Percentiles rank a stretch among this genome's conserved stretches.
phyloP scores from a whole-genome alignment of 2,329 filamentous ascomycete genomes.

The Pyricularia pennisetigena region DNA sequence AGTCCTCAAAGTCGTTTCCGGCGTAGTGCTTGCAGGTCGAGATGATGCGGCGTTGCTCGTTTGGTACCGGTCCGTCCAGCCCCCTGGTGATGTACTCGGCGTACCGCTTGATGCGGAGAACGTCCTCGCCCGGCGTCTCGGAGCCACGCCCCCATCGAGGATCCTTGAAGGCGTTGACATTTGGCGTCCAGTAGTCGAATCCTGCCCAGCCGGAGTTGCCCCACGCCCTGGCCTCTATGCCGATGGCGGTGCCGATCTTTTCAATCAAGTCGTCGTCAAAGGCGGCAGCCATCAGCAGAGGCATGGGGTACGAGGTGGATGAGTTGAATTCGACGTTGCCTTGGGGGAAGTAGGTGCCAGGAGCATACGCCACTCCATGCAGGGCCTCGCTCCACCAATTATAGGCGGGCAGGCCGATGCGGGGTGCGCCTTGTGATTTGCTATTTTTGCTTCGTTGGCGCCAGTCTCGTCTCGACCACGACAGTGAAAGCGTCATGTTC shows the following conservation, averaged over 20 bases:
- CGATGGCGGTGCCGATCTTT: slow-evolving; percentile 12
- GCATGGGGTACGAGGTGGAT: slow-evolving; percentile 21
- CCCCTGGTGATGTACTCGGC: slow-evolving; percentile 14
- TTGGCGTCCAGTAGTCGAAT: slow-evolving; percentile 53
- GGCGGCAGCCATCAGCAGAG: slow-evolving; percentile 20
- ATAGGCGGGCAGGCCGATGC: slow-evolving; percentile 9
- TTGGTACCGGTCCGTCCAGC: slow-evolving; percentile 11
- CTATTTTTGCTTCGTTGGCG: background rate
- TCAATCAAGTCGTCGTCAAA: slow-evolving; percentile 21
- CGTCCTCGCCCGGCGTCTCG: slow-evolving; percentile 26
- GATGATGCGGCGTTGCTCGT: slow-evolving; percentile 12
- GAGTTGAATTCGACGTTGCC: slow-evolving; percentile 13
- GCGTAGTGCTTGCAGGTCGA: slow-evolving; percentile 50
- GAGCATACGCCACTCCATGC: slow-evolving; percentile 11
- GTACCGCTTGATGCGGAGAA: slow-evolving; percentile 12
- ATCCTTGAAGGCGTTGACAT: slow-evolving; percentile 55
- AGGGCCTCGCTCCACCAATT: slow-evolving; percentile 12
- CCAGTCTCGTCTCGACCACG: too few species aligned
- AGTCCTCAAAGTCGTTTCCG: slow-evolving; percentile 44
- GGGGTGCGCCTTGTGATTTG: background rate
- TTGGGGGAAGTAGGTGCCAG: slow-evolving; percentile 13
- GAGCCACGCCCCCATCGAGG: slow-evolving; percentile 52
- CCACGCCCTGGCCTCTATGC: slow-evolving; percentile 21
- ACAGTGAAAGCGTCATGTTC: too few species aligned
- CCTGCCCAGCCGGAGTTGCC: slow-evolving; percentile 19